Conservation (phyloP, 306 rosid genomes). For the Trichosanthes cucumerina region DNA sequence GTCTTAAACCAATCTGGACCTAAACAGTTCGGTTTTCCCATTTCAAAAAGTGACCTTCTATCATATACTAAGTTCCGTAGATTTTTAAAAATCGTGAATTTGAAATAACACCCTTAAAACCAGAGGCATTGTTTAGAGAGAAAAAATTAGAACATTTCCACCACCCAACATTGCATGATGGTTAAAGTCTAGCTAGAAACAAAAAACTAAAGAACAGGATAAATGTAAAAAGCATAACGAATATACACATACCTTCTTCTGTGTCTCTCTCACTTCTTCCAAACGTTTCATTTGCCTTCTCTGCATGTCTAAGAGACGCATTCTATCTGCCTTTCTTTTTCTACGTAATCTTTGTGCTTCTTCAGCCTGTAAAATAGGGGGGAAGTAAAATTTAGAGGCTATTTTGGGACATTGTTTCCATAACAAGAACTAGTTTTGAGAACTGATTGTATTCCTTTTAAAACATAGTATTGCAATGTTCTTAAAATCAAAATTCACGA, state of each 20-base stretch:
- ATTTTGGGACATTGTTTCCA: background rate
- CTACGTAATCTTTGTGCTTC: conserved; percentile 78
- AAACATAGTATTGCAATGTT: background rate
- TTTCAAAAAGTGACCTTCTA: background rate
- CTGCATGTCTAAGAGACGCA: conserved; percentile 60
- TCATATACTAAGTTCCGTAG: background rate
- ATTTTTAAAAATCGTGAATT: background rate
- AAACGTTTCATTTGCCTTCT: conserved; percentile 79
- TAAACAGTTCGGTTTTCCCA: background rate
- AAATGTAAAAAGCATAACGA: background rate
- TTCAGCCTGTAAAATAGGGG: conserved; percentile 47
- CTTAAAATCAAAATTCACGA: background rate
- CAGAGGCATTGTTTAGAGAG: background rate
- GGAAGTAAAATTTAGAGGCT: background rate
- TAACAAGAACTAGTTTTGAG: background rate
- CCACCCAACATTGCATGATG: background rate
- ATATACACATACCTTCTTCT: conserved; percentile 61
- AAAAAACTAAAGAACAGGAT: background rate
- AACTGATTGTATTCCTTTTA: background rate
- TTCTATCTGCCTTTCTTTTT: conserved; percentile 64
- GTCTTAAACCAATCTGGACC: conserved; percentile 8
- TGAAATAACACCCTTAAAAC: background rate
- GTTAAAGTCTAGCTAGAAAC: background rate
- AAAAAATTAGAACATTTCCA: background rate
- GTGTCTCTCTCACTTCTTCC: conserved; percentile 88